Evolutionary conservation across 2,329 filamentous ascomycete genomes (phyloP).

Genomic region (Colletotrichum sp.): DNA sequence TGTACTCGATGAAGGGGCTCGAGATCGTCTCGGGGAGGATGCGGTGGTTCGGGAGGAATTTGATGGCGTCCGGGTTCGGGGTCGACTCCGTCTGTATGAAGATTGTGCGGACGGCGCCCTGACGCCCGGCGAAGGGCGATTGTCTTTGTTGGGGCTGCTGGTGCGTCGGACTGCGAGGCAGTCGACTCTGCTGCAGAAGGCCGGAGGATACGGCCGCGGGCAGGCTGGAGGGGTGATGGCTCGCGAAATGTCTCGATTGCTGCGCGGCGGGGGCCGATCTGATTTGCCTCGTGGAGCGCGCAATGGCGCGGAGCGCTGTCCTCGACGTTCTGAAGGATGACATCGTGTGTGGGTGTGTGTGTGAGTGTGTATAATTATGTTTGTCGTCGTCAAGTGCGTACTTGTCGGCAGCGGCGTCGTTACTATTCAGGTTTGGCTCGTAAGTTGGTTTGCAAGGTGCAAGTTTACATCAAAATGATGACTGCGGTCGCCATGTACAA

Average conservation of each 20-base stretch:
- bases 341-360: neutral
- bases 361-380: neutral
- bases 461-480: neutral
- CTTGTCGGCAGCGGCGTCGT: neutral
- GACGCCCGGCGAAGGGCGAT: constrained; percentile 27
- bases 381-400: neutral
- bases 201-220: constrained; percentile 13
- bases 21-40: constrained; percentile 78
- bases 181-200: constrained; percentile 7
- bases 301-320: constrained; percentile 15
- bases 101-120: constrained; percentile 70
- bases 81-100: constrained; percentile 98
- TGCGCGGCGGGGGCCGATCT: neutral
- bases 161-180: neutral
- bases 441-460: neutral
- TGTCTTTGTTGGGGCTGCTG: neutral
- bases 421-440: neutral
- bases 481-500: neutral
- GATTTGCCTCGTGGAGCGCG: constrained; percentile 8
- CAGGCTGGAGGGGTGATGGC: constrained; percentile 16
- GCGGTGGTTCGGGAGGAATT: constrained; percentile 91
- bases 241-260: constrained; percentile 14
- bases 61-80: constrained; percentile 93
- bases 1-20: constrained; percentile 88
- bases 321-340: constrained; percentile 16